Percentiles rank a stretch among this genome's conserved stretches.
Conservation (phyloP, 495 filamentous ascomycete species). For the Penicillium pancosmium region DNA sequence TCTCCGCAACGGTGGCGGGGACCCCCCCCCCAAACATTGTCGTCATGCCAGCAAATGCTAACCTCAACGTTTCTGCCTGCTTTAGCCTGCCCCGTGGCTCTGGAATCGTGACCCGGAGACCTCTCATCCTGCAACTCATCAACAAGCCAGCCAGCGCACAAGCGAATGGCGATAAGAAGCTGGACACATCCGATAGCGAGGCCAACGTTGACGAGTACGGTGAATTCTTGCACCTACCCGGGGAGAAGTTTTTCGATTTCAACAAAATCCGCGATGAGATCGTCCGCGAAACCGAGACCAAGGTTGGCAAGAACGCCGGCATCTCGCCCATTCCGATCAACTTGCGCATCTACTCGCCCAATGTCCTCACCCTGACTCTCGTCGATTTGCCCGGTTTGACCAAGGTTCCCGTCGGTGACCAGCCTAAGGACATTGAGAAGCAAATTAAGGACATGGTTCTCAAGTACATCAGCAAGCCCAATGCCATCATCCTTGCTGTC, state of each 20-base stretch:
- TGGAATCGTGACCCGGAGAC: conserved; percentile 95
- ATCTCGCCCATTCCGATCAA: conserved; percentile 97
- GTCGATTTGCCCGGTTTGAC: conserved; percentile 98
- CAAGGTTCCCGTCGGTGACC: conserved; percentile 97
- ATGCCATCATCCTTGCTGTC: conserved; percentile 96
- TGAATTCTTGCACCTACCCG: conserved; percentile 97
- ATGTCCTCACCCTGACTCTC: conserved; percentile 95
- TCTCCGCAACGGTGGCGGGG: conserved; percentile 20
- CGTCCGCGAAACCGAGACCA: conserved; percentile 91
- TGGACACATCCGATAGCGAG: conserved; percentile 74
- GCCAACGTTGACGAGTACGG: conserved; percentile 96
- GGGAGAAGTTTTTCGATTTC: conserved; percentile 98
- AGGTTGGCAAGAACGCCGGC: conserved; percentile 94
- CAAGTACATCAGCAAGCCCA: conserved; percentile 97
- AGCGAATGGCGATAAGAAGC: conserved; percentile 73
- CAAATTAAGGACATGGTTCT: conserved; percentile 99
- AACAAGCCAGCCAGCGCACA: conserved; percentile 70
- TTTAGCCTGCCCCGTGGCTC: conserved; percentile 92
- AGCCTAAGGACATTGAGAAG: conserved; percentile 96
- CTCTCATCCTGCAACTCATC: conserved; percentile 96
- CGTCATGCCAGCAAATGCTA: conserved; percentile 29
- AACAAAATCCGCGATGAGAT: conserved; percentile 99
- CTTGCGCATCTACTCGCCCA: conserved; percentile 95
- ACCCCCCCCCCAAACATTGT: not conserved
- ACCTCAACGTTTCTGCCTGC: conserved; percentile 17